These are phyloP conservation scores for Eucalyptus sp. DNA, from an alignment of 345 rosid species.

Conservation along the genomic window DNA sequence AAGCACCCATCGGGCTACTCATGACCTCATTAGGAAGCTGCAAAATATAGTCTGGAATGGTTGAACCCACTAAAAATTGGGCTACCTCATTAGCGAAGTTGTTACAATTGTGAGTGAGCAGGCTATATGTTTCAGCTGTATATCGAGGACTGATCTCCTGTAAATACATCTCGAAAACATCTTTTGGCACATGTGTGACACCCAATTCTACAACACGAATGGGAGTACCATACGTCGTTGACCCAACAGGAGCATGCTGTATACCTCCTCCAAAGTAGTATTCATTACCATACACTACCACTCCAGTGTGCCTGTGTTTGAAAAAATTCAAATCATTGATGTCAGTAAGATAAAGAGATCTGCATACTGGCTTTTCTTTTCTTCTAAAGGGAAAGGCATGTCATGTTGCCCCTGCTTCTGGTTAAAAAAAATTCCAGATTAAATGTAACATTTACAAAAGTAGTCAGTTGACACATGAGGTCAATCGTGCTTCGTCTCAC, in stretches of 20 bases:
- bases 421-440: neutral
- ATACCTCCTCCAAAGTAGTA: conserved; percentile 93
- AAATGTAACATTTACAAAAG: neutral
- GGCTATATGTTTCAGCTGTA: conserved; percentile 69
- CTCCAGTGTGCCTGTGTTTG: conserved; percentile 73
- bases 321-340: neutral
- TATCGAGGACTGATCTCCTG: conserved; percentile 81
- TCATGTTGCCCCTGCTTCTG: neutral
- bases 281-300: conserved; percentile 74
- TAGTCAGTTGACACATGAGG: neutral
- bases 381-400: neutral
- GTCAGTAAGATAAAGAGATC: neutral
- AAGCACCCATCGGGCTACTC: conserved; percentile 93
- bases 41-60: conserved; percentile 80
- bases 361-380: neutral
- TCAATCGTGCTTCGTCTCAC: neutral
- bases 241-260: conserved; percentile 51
- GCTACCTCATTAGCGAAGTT: conserved; percentile 87
- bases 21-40: conserved; percentile 80
- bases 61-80: conserved; percentile 76
- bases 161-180: conserved; percentile 82
- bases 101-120: conserved; percentile 87
- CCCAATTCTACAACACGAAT: conserved; percentile 66
- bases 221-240: conserved; percentile 73
- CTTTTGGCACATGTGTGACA: conserved; percentile 69